These are phyloP conservation scores for Phaffia tasmanica DNA, from an alignment of 768 basidiomycete genomes.

Conservation along the genomic window DNA sequence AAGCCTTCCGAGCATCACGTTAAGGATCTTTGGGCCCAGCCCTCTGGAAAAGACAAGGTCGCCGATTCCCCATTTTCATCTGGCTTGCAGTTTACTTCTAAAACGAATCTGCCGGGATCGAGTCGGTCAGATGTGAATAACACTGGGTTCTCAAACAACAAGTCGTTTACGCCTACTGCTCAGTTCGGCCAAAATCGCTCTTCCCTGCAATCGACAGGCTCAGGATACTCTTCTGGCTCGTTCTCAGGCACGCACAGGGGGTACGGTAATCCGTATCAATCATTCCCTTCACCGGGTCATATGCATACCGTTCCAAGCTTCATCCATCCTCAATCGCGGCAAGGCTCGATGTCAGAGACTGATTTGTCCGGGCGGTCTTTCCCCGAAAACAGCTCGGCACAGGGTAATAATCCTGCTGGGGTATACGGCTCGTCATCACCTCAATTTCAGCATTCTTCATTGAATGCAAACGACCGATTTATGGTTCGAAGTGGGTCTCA, in stretches of 20 bases:
- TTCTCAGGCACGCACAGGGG: too few species aligned
- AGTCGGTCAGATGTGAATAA: background rate
- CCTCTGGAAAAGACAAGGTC: background rate
- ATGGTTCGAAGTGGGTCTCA: background rate
- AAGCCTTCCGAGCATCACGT: conserved; percentile 11
- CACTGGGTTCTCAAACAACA: conserved; percentile 1
- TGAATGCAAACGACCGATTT: background rate
- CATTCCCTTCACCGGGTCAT: too few species aligned
- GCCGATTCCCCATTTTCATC: background rate
- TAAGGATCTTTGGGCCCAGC: conserved; percentile 18
- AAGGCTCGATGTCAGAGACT: too few species aligned
- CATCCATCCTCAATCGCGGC: too few species aligned
- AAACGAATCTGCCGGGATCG: background rate
- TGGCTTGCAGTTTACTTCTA: background rate
- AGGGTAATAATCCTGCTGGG: too few species aligned
- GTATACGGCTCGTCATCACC: conserved; percentile 7
- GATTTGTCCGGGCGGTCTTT: too few species aligned
- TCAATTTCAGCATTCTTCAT: background rate
- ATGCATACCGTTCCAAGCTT: too few species aligned
- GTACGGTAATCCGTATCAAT: too few species aligned
- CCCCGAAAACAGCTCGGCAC: too few species aligned
- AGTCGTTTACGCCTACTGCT: background rate
- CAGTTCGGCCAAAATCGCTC: conserved; percentile 1
- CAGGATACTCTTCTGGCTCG: background rate
- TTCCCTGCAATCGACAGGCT: background rate